Base-by-base conservation (phyloP, 2,329 filamentous ascomycete genomes). In the Rhynchosporium agropyri region DNA sequence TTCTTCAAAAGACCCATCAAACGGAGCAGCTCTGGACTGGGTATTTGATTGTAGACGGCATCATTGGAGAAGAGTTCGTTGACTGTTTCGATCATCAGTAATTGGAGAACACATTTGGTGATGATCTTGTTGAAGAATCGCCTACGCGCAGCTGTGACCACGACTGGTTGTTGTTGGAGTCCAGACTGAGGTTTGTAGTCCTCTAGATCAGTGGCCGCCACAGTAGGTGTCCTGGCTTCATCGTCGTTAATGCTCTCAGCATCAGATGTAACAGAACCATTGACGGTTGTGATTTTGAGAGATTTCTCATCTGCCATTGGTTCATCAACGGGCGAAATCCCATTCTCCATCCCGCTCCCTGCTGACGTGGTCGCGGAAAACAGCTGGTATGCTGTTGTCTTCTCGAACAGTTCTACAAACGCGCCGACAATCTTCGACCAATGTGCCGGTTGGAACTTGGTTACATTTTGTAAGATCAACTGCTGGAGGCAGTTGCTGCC, bases 101-200 rank as follows among this genome's bases (percentile, higher is more conserved):
- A 85, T 76, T 99, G 96, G 8, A 99, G 81, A 3, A 99, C 96
- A 75, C 95, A 99, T 69, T 96, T 94, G 13, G 94, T 97, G 77
- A 99, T 99, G 76, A 99, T 99, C 70, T 94, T 91, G 79, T 99
- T 99, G 83, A 99, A 99, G 80, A 97, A 97, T 58, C 93, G 89
- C 42, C 95, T 87, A 31, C 95, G 90, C 0, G 95, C 92, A 2
- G 92, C 92, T 1, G 95, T 98, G 4, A 99, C 94, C 0, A 96
- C 90, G 5, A 97, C 84, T 0, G 94, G 92, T 64, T 96, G 92
- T 75, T 95, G 91, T 75, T 96, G 92, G 13, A 92, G 81, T 60
- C 84, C 87, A 29, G 85, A 84, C 43, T 88, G 83, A 4, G 92
- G 91, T 67, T 89, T 90, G 78, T 96, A 98, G 74, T 98, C 93